Percentiles rank a stretch among this genome's conserved stretches.
phyloP scores from a whole-genome alignment of 129 eudicot species.

The Pittosporum tobira region DNA sequence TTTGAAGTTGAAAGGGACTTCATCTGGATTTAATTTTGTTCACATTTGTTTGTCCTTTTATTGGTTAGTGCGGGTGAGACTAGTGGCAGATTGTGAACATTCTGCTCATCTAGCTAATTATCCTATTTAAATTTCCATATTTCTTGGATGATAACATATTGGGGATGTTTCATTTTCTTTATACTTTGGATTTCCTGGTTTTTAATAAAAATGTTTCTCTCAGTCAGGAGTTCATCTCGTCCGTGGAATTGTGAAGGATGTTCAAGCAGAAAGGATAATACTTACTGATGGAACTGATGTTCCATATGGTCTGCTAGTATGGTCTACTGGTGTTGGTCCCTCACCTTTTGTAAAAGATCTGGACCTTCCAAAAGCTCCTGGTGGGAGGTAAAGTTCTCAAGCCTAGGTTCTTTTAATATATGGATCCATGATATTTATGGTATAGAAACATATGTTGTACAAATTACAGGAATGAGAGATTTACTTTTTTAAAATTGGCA shows the following conservation, averaged over 20 bases:
- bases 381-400: slow-evolving; percentile 53
- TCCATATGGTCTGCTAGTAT: slow-evolving; percentile 85
- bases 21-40: no score
- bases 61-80: no score
- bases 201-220: slow-evolving; percentile 11
- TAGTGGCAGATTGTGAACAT: no score
- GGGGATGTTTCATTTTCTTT: background rate
- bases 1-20: no score
- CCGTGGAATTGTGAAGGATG: slow-evolving; percentile 90
- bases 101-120: background rate
- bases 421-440: background rate
- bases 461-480: no score
- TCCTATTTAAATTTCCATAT: no score
- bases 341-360: slow-evolving; percentile 59
- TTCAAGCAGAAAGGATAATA: slow-evolving; percentile 59
- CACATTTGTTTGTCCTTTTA: no score
- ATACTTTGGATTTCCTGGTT: background rate
- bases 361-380: slow-evolving; percentile 77
- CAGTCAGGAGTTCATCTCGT: slow-evolving; percentile 96
- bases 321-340: slow-evolving; percentile 99
- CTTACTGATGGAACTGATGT: slow-evolving; percentile 80
- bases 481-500: no score
- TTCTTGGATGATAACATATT: background rate
- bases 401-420: background rate
- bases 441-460: no score